Percentiles rank a stretch among this genome's conserved stretches.
These are phyloP conservation scores for Notholithocarpus densiflorus DNA, from an alignment of 306 rosid species.

Conservation along the genomic window DNA sequence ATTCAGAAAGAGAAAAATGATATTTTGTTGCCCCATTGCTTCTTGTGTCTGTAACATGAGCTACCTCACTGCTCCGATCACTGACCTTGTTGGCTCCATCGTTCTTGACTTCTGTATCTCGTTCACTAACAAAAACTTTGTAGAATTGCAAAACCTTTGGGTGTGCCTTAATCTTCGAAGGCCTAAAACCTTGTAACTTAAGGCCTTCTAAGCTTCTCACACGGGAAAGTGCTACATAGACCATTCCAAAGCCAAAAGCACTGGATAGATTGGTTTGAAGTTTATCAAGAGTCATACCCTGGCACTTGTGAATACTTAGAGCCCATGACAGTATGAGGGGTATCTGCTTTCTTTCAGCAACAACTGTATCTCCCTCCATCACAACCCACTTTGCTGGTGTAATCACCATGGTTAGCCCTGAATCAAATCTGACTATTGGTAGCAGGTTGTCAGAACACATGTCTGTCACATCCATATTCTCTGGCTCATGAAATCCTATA, in stretches of 20 bases:
- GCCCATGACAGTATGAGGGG: slow-evolving; percentile 60
- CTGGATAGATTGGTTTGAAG: slow-evolving; percentile 37
- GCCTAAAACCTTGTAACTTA: slow-evolving; percentile 37
- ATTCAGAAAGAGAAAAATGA: slow-evolving; percentile 14
- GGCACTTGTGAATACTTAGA: slow-evolving; percentile 60
- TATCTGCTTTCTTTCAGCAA: slow-evolving; percentile 49
- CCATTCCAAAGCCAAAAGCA: slow-evolving; percentile 55
- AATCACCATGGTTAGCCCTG: slow-evolving; percentile 25
- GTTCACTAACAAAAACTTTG: slow-evolving; percentile 15
- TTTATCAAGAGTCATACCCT: slow-evolving; percentile 53
- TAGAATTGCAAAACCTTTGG: slow-evolving; percentile 41
- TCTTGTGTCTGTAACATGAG: not conserved
- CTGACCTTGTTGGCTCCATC: slow-evolving; percentile 5
- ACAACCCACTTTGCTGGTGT: slow-evolving; percentile 37
- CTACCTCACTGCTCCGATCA: slow-evolving; percentile 1
- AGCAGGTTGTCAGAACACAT: slow-evolving; percentile 25
- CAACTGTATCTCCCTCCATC: slow-evolving; percentile 30
- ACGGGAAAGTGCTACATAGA: slow-evolving; percentile 49
- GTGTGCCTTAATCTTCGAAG: slow-evolving; percentile 36
- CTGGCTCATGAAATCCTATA: slow-evolving; percentile 14
- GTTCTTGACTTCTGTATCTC: not conserved
- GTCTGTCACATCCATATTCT: not conserved
- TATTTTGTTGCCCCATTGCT: not conserved
- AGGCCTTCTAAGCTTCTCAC: slow-evolving; percentile 47
- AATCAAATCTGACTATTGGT: slow-evolving; percentile 48